Evolutionary conservation across 2,329 filamentous ascomycete species (phyloP), one percentile per base, ranked within the genome.

Genomic region (Parasarocladium wereldwijsianum): DNA sequence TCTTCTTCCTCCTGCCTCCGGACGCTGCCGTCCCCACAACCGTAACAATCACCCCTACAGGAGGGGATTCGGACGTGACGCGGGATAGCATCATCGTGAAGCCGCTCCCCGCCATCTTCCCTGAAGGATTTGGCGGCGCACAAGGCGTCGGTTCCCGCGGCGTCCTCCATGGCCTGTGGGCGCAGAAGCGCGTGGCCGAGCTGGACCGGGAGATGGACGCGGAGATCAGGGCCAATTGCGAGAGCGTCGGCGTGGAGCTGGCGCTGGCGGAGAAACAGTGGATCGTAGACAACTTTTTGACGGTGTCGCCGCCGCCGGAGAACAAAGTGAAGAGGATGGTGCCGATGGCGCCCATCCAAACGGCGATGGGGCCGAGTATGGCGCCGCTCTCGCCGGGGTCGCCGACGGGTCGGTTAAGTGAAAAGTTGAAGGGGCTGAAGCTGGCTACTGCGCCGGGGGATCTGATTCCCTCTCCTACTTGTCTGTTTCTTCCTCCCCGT

Each of bases 111-210:
- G 85, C 85, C 18, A 87, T 93, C 40, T 93, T 87, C 45, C 76
- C 82, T 1, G 71, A 77, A 0, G 76, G 78, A 35, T 60, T 93
- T 15, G 77, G 79, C 2, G 66, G 68, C 4, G 33, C 3, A 14
- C 17, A 14, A 22, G 76, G 70, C 14, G 69, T 74, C 1, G 81
- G 82, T 6, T 75, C 76, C 43, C 79, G 82, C 38, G 85, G 85
- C 2, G 82, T 93, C 2, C 55, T 93, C 35, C 86, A 93, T 47
- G 93, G 83, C 2, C 73, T 87, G 34, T 94, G 86, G 84, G 86
- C 82, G 12, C 85, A 85, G 60, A 77, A 81, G 50, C 65, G 85
- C 24, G 57, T 93, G 14, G 70, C 73, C 18, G 75, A 80, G 37
- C 58, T 93, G 27, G 71, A 84, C 30, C 64, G 64, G 34, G 85